These are phyloP conservation scores for Acanthamoeba divionensis DNA, from an alignment of 208 protist genomes.

Conservation along the genomic window DNA sequence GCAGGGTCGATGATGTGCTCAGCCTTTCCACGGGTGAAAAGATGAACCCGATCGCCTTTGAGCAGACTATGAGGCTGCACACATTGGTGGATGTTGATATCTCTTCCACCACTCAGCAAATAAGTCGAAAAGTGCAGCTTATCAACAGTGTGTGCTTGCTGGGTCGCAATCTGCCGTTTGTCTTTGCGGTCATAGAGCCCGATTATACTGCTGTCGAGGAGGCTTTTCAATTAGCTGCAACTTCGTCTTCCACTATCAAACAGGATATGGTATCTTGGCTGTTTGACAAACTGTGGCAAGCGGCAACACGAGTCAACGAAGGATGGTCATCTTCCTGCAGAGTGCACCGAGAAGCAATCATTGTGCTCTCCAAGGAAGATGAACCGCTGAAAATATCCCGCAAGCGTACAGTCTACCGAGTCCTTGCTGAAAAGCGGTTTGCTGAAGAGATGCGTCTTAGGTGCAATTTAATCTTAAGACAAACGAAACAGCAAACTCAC, in stretches of 20 bases:
- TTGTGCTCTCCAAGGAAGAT: neutral
- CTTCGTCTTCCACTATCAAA: neutral
- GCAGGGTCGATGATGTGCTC: conserved; percentile 29
- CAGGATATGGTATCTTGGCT: neutral
- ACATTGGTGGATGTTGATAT: neutral
- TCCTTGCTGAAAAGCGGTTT: conserved; percentile 17
- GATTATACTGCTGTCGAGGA: neutral
- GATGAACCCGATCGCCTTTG: conserved; percentile 38
- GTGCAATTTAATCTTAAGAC: no score
- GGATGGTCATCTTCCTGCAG: neutral
- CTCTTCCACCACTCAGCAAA: neutral
- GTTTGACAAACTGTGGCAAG: neutral
- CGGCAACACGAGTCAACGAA: neutral
- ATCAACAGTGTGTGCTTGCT: neutral
- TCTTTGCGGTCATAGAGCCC: conserved; percentile 10
- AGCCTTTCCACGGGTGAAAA: conserved; percentile 47
- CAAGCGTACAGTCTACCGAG: conserved; percentile 3
- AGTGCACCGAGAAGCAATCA: neutral
- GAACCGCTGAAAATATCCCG: neutral
- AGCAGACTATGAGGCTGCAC: neutral
- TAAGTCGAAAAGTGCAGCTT: neutral
- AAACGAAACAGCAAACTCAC: neutral
- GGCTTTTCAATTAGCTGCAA: neutral
- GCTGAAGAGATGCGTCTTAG: neutral
- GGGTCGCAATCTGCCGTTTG: neutral